These are phyloP conservation scores for Lyophyllum shimeji DNA, from an alignment of 768 basidiomycete species.

Conservation along the genomic window DNA sequence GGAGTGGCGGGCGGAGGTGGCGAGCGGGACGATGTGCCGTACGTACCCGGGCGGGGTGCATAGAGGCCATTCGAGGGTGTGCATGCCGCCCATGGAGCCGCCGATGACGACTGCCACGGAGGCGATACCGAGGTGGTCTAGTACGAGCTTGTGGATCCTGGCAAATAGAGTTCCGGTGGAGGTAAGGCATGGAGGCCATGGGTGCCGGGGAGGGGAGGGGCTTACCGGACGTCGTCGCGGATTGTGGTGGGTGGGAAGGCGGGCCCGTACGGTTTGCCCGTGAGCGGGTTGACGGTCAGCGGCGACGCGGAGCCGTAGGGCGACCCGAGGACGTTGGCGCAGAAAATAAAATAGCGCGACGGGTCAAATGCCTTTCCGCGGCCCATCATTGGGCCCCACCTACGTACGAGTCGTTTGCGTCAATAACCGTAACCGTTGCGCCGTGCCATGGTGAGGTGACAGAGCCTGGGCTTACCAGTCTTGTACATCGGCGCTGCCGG, in stretches of 20 bases:
- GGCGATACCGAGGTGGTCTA: conserved; percentile 75
- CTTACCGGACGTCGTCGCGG: conserved; percentile 87
- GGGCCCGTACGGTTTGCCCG: conserved; percentile 79
- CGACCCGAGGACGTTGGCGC: conserved; percentile 90
- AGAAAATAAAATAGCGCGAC: conserved; percentile 87
- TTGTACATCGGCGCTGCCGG: conserved; percentile 94
- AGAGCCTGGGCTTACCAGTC: conserved; percentile 77
- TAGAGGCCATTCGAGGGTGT: conserved; percentile 93
- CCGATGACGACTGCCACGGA: conserved; percentile 90
- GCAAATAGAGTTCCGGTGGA: neutral
- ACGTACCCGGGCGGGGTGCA: conserved; percentile 77
- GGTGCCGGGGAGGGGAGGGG: too few species aligned
- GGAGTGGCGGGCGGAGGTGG: conserved; percentile 91
- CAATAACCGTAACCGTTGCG: neutral
- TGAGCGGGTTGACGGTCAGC: conserved; percentile 76
- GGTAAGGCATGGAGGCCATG: too few species aligned
- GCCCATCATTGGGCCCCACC: conserved; percentile 98
- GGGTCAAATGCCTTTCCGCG: conserved; percentile 89
- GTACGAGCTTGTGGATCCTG: conserved; percentile 84
- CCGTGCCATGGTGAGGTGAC: neutral
- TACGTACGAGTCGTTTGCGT: conserved; percentile 3
- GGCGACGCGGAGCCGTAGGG: conserved; percentile 95
- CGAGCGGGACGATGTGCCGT: conserved; percentile 82
- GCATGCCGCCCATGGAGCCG: conserved; percentile 99
- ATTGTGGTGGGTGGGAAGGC: conserved; percentile 91